A percentile compares a stretch with the other conserved stretches of the same genome.
These are phyloP conservation scores for Cucurbita pepo DNA, from an alignment of 306 rosid genomes.

Conservation along the genomic window DNA sequence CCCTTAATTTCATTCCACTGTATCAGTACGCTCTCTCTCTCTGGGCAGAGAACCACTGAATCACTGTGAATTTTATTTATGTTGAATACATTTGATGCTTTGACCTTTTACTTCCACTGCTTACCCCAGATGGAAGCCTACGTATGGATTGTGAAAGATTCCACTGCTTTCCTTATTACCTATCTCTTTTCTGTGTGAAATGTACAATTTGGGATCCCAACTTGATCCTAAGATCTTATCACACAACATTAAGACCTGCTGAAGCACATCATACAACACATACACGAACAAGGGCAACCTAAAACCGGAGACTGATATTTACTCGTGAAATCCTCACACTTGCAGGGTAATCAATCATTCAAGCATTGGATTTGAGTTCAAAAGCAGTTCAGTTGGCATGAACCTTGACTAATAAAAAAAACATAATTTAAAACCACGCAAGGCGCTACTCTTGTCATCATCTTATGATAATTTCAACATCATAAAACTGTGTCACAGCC, in stretches of 20 bases:
- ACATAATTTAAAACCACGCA: background rate
- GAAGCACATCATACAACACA: background rate
- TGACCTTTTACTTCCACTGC: background rate
- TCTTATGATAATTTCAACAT: background rate
- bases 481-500: background rate
- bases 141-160: background rate
- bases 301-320: background rate
- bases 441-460: background rate
- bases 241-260: background rate
- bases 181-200: background rate
- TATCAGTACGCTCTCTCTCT: background rate
- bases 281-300: background rate
- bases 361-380: background rate
- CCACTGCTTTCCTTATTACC: background rate
- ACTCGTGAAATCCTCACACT: background rate
- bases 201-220: too few species aligned
- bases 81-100: background rate
- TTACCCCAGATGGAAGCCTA: background rate
- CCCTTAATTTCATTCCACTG: background rate
- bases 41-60: background rate
- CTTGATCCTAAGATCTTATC: background rate
- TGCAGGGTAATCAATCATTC: background rate
- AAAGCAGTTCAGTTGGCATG: background rate
- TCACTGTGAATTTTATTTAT: background rate
- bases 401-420: background rate